Evolutionary conservation across 305 asterid species (phyloP).

Genomic region (Fraxinus paxiana): DNA sequence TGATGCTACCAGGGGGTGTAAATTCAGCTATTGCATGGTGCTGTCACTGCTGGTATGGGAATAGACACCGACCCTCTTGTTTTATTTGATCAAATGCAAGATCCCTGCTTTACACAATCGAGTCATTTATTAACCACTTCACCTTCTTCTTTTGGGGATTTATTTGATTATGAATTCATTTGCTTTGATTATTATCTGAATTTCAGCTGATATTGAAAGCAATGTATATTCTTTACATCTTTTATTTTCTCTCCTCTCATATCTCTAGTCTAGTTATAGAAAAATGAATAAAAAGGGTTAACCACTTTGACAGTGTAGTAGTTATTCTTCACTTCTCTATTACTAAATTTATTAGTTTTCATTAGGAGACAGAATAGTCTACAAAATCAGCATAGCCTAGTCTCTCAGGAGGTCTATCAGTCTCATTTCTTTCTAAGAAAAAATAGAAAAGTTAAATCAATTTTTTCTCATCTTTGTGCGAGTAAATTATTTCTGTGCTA

Average conservation of each 20-base stretch:
- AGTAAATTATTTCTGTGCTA: constrained; percentile 1
- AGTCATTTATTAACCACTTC: not conserved
- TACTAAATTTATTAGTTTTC: constrained; percentile 1
- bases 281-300: not conserved
- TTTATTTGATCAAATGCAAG: not conserved
- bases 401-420: not conserved
- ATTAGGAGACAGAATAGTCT: not conserved
- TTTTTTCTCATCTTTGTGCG: not conserved
- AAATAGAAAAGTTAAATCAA: not conserved
- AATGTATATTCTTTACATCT: not conserved
- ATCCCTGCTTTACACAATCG: not conserved
- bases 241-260: constrained; percentile 6
- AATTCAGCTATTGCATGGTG: not conserved
- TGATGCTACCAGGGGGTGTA: not conserved
- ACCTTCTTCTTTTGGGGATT: not conserved
- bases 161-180: not conserved
- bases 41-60: not conserved
- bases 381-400: not conserved
- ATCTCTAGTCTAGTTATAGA: constrained; percentile 1
- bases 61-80: not conserved
- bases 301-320: not conserved
- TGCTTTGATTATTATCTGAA: not conserved
- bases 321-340: not conserved
- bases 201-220: not conserved
- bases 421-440: not conserved